Percentiles rank a stretch among this genome's conserved stretches.
Conservation (phyloP, 2,329 filamentous ascomycete genomes). For the Herpotrichia juniperi region DNA sequence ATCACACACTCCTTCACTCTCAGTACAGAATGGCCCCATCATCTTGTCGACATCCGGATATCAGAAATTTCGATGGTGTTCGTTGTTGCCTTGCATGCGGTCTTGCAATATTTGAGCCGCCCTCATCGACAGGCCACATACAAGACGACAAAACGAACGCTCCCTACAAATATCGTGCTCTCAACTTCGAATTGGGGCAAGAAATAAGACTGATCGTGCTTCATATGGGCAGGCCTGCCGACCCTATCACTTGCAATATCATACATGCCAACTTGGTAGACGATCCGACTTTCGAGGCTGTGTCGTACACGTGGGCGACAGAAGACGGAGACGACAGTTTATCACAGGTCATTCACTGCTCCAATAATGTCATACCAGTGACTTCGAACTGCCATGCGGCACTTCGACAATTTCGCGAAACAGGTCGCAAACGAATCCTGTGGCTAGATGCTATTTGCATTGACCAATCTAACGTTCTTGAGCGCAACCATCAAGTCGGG, state of each 20-base stretch:
- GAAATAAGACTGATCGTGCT: not conserved
- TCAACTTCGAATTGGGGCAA: not conserved
- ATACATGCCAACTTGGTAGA: conserved; percentile 18
- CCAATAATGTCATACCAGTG: conserved; percentile 2
- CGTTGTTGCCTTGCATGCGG: not conserved
- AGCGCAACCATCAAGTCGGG: conserved; percentile 17
- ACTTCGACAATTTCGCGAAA: conserved; percentile 7
- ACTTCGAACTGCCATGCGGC: conserved; percentile 17
- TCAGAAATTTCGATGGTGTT: not conserved
- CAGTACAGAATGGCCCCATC: no score
- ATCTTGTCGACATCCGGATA: not conserved
- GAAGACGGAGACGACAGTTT: conserved; percentile 3
- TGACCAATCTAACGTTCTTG: conserved; percentile 15
- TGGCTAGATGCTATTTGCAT: conserved; percentile 35
- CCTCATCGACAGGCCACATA: no score
- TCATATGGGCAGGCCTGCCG: conserved; percentile 13
- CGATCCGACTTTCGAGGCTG: conserved; percentile 22
- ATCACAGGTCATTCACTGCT: conserved; percentile 4
- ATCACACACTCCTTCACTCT: no score
- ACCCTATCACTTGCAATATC: conserved; percentile 19
- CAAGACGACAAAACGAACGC: no score
- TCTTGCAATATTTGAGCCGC: not conserved
- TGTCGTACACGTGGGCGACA: conserved; percentile 29
- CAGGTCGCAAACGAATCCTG: not conserved
- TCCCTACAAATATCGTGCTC: not conserved